A percentile compares a stretch with the other conserved stretches of the same genome.
phyloP scores from a whole-genome alignment of 2,329 filamentous ascomycete genomes.

The Fusarium avenaceum region DNA sequence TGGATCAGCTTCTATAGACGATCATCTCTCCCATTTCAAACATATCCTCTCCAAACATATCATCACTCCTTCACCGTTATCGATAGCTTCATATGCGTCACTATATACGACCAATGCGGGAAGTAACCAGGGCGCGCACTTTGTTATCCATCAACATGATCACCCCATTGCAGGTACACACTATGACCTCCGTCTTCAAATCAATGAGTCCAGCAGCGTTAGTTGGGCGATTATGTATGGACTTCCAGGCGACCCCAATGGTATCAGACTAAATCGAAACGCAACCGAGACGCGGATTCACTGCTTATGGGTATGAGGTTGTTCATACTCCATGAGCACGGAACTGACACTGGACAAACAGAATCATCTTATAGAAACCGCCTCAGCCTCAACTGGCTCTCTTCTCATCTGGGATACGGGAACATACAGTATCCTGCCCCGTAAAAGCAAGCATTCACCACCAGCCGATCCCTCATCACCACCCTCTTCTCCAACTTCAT shows the following conservation, averaged over 20 bases:
- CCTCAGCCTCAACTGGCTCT: slow-evolving; percentile 66
- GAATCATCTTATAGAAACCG: slow-evolving; percentile 74
- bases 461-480: slow-evolving; percentile 50
- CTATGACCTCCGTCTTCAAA: slow-evolving; percentile 78
- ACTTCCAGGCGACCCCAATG: slow-evolving; percentile 70
- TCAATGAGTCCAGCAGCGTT: slow-evolving; percentile 74
- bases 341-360: slow-evolving; percentile 41
- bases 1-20: slow-evolving; percentile 53
- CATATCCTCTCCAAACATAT: slow-evolving; percentile 50
- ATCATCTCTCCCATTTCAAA: slow-evolving; percentile 59
- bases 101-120: slow-evolving; percentile 56
- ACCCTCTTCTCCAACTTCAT: slow-evolving; percentile 32
- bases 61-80: slow-evolving; percentile 51
- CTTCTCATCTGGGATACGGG: slow-evolving; percentile 75
- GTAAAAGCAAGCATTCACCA: slow-evolving; percentile 52
- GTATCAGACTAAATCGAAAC: slow-evolving; percentile 66
- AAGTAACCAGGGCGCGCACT: slow-evolving; percentile 62
- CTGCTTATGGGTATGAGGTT: slow-evolving; percentile 66
- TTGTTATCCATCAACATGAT: slow-evolving; percentile 80
- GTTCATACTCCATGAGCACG: background rate
- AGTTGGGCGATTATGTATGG: slow-evolving; percentile 77
- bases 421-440: slow-evolving; percentile 67
- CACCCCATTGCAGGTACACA: slow-evolving; percentile 77
- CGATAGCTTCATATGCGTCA: slow-evolving; percentile 53
- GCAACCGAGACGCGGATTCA: slow-evolving; percentile 74